These are phyloP conservation scores for Ramaria sp. DNA, from an alignment of 768 basidiomycete species.

Conservation along the genomic window DNA sequence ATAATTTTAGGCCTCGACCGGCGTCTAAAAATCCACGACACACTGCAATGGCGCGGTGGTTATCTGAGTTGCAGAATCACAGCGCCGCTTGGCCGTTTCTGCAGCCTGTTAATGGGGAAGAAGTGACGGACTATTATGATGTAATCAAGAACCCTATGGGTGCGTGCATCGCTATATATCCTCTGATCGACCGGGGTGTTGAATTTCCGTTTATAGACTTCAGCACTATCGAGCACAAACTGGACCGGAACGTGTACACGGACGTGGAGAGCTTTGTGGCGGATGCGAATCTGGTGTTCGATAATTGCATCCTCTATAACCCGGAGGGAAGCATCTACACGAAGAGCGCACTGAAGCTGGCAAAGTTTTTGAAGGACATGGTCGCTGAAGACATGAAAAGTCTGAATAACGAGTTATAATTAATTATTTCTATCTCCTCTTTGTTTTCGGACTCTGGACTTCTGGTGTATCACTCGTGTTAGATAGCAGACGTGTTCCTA, in stretches of 20 bases:
- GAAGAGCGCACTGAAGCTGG: conserved; percentile 76
- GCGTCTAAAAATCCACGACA: conserved; percentile 43
- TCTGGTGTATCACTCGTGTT: no score
- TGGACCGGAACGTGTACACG: conserved; percentile 78
- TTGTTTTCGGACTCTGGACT: neutral
- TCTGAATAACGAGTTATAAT: neutral
- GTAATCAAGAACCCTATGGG: conserved; percentile 91
- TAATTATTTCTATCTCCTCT: neutral
- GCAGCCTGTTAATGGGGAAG: conserved; percentile 63
- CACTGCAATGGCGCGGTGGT: conserved; percentile 54
- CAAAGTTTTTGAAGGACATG: conserved; percentile 59
- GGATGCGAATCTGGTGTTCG: conserved; percentile 77
- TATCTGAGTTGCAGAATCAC: conserved; percentile 70
- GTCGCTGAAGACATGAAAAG: conserved; percentile 19
- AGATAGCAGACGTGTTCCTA: no score
- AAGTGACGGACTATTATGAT: conserved; percentile 84
- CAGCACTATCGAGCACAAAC: conserved; percentile 76
- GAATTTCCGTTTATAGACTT: conserved; percentile 45
- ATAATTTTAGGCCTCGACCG: conserved; percentile 28
- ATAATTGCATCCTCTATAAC: conserved; percentile 87
- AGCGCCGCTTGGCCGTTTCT: conserved; percentile 82
- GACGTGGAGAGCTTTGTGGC: conserved; percentile 62
- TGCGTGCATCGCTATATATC: conserved; percentile 25
- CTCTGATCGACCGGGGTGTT: neutral
- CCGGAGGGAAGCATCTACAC: conserved; percentile 68